These are phyloP conservation scores for Mycena haematopus DNA, from an alignment of 768 basidiomycete species.

Conservation along the genomic window DNA sequence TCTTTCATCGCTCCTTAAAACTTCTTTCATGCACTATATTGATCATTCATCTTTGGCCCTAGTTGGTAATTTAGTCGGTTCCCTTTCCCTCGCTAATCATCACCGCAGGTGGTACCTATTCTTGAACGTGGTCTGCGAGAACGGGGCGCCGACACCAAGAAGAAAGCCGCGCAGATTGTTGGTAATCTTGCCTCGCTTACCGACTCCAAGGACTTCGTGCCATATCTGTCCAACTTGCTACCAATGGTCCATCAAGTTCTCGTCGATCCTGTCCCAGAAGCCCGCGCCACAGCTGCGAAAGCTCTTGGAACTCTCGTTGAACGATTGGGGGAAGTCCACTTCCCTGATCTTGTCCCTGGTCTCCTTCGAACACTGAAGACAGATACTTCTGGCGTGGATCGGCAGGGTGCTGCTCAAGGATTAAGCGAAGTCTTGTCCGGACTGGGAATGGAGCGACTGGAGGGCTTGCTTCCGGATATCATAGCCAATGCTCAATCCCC, in stretches of 20 bases:
- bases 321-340: constrained; percentile 90
- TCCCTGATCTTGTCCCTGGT: constrained; percentile 94
- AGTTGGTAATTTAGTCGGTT: constrained; percentile 49
- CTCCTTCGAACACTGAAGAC: constrained; percentile 88
- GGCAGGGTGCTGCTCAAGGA: constrained; percentile 98
- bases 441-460: constrained; percentile 96
- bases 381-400: constrained; percentile 93
- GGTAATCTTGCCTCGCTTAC: constrained; percentile 95
- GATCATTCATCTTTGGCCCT: constrained; percentile 95
- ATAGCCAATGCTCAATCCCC: constrained; percentile 91
- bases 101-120: constrained; percentile 86
- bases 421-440: constrained; percentile 94
- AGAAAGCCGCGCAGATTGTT: constrained; percentile 95
- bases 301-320: constrained; percentile 96
- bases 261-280: constrained; percentile 97
- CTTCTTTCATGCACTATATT: constrained; percentile 97
- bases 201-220: constrained; percentile 91
- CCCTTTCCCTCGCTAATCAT: constrained; percentile 1
- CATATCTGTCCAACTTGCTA: constrained; percentile 87
- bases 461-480: constrained; percentile 92
- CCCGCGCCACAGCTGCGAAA: constrained; percentile 96
- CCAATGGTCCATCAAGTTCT: constrained; percentile 93
- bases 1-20: constrained; percentile 85
- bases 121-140: constrained; percentile 92
- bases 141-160: constrained; percentile 92